Conservation (phyloP, 2,329 filamentous ascomycete species). For the Fusarium piperis region DNA sequence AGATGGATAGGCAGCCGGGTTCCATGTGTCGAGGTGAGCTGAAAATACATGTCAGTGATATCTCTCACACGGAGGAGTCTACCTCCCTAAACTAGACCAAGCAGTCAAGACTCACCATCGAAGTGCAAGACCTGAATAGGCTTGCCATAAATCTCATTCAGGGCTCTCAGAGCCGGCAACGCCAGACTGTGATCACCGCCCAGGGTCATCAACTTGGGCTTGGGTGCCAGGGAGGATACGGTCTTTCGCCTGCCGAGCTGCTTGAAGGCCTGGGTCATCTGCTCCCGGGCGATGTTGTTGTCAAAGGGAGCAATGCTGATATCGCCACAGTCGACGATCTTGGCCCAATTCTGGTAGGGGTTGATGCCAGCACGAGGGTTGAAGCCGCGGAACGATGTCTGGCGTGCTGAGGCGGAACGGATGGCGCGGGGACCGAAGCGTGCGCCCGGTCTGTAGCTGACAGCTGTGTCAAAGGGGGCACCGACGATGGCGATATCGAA, state of each 20-base stretch:
- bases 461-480: conserved; percentile 78
- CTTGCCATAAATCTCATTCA: conserved; percentile 69
- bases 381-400: conserved; percentile 80
- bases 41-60: not conserved
- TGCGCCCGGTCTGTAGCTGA: conserved; percentile 69
- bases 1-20: conserved; percentile 81
- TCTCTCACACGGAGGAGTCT: not conserved
- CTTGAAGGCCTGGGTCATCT: conserved; percentile 84
- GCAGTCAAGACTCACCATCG: conserved; percentile 57
- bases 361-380: conserved; percentile 86
- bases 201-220: conserved; percentile 71
- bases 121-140: conserved; percentile 79
- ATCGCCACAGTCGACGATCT: conserved; percentile 88
- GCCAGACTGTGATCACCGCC: conserved; percentile 80
- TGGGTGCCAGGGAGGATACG: conserved; percentile 47
- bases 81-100: not conserved
- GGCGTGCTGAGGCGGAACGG: conserved; percentile 81
- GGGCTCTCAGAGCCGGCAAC: conserved; percentile 73
- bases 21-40: conserved; percentile 85
- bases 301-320: conserved; percentile 89
- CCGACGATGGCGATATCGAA: conserved; percentile 80
- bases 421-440: conserved; percentile 91
- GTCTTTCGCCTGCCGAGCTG: conserved; percentile 66
- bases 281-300: conserved; percentile 80
- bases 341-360: conserved; percentile 84